Base-by-base conservation (phyloP, 352 stramenopile species). In the Globisporangium irregulare region DNA sequence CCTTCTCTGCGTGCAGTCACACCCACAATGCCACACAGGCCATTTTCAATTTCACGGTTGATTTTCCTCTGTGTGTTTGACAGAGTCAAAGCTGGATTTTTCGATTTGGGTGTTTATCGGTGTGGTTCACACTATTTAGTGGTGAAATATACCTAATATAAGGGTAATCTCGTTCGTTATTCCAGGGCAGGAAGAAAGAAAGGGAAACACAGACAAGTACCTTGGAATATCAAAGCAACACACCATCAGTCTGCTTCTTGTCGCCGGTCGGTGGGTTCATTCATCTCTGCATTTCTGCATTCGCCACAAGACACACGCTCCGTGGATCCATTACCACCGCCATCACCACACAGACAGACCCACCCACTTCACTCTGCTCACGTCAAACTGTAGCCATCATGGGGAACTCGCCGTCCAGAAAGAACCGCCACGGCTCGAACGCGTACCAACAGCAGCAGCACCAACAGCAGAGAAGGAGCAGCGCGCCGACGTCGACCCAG, bases 321-420 rank as follows among this genome's bases (percentile, higher is more conserved):
- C 32, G 7, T 34, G 9, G 25, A 29, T 22, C 4, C 51, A 27
- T 64, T 29, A n/a, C 25, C 15, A 36, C 51, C 53, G 5, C 53
- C 29, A 14, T 20, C 12, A 34, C 14, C n/a, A 61, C 22, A 24
- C 10, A 12, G 14, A 9, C 63, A 38, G 51, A 38, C 1, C 12
- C 38, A 43, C 10, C 38, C 38, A 18, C 38, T 22, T 51, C 43
- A 10, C 18, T 22, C 43, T 12, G 2, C 43, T 51, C 2, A 10
- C 18, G 15, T n/a, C 43, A 51, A 51, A 51, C 43, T 18, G 43
- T 51, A 51, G 43, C 43, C 43, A 51, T 51, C n/a, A 83, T 81
- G 76, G 76, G 74, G 36, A 83, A 70, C 67, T 78, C 73, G 18
- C 54, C 74, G 7, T 25, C 32, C 18, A 57, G 8, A 15, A 34